Conservation (phyloP, 2,329 filamentous ascomycete species). For the Rutstroemia sydowiana region DNA sequence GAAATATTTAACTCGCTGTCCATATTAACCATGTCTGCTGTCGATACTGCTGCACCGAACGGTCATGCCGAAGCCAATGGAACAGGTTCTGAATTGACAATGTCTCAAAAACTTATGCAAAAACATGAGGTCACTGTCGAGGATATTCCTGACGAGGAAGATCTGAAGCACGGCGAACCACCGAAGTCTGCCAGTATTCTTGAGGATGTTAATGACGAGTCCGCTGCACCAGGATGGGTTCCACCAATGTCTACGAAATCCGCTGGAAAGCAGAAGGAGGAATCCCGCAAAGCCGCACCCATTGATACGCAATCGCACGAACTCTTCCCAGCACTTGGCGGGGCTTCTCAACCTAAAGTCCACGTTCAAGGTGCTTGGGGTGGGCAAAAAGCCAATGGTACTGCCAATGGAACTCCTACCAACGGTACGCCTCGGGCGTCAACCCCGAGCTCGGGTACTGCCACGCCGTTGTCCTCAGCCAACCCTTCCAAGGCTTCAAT, state of each 20-base stretch:
- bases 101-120: conserved; percentile 52
- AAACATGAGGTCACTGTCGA: conserved; percentile 66
- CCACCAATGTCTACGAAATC: conserved; percentile 53
- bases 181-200: conserved; percentile 35
- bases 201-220: conserved; percentile 32
- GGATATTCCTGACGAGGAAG: conserved; percentile 76
- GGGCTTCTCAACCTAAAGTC: conserved; percentile 51
- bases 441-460: conserved; percentile 54
- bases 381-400: conserved; percentile 51
- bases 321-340: conserved; percentile 85
- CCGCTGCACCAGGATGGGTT: conserved; percentile 40
- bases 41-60: conserved; percentile 14
- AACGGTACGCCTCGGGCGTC: conserved; percentile 39
- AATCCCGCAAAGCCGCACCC: conserved; percentile 33
- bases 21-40: conserved; percentile 23
- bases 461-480: conserved; percentile 31
- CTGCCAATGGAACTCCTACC: conserved; percentile 45
- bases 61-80: conserved; percentile 18
- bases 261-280: conserved; percentile 60
- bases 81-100: conserved; percentile 17
- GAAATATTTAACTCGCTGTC: too few species aligned
- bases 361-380: conserved; percentile 71
- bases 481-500: conserved; percentile 50
- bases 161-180: conserved; percentile 50
- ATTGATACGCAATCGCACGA: conserved; percentile 85